These are phyloP conservation scores for Cryphonectria radicalis DNA, from an alignment of 2,329 filamentous ascomycete genomes.

Conservation along the genomic window DNA sequence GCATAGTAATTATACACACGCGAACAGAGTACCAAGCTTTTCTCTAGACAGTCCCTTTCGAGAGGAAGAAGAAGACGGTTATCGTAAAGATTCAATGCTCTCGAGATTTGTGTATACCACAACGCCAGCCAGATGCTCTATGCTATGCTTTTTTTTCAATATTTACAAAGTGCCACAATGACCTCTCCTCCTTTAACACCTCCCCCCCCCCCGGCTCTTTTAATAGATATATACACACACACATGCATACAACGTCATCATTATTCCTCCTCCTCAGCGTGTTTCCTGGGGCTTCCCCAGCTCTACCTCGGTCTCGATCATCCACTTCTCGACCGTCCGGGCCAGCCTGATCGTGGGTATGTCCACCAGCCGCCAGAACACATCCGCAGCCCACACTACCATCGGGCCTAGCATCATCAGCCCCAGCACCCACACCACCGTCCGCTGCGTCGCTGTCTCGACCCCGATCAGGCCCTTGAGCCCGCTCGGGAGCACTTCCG, in stretches of 20 bases:
- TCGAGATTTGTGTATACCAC: not conserved
- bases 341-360: conserved; percentile 41
- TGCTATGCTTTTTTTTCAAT: not conserved
- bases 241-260: not conserved
- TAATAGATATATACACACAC: no score
- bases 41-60: not conserved
- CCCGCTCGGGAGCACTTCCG: conserved; percentile 34
- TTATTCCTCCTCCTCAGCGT: not conserved
- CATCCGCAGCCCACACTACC: conserved; percentile 59
- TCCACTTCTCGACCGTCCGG: conserved; percentile 35
- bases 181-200: not conserved
- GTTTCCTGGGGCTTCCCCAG: conserved; percentile 19
- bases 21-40: not conserved
- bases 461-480: conserved; percentile 41
- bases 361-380: conserved; percentile 64
- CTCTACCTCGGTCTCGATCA: conserved; percentile 28
- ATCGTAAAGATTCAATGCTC: not conserved
- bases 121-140: not conserved
- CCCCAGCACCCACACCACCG: conserved; percentile 44
- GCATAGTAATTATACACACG: no score
- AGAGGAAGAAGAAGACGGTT: not conserved
- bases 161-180: not conserved
- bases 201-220: no score
- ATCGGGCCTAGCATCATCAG: conserved; percentile 40
- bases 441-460: conserved; percentile 37